Base-by-base conservation (phyloP, 2,329 filamentous ascomycete genomes). In the Didymella sp. region DNA sequence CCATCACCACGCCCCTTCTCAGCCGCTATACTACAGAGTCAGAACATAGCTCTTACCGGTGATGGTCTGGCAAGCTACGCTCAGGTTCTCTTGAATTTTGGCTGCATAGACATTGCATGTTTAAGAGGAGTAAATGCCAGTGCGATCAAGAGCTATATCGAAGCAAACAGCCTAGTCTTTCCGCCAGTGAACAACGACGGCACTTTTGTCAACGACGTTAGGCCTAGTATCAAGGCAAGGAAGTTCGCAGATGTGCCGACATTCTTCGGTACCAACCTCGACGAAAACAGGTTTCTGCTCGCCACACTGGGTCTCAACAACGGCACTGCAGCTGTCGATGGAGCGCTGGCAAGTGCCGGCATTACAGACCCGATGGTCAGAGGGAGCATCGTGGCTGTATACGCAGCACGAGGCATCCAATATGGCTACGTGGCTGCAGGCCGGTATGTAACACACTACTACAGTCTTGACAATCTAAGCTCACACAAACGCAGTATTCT, bases 11-110 rank as follows among this genome's bases (percentile, higher is more conserved):
- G 59, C 1, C 62, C 64, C 1, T 72, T 70, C 46, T 62, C 51
- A 1, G 66, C 68, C 1, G 69, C 62, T 3, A 71, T 72, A 19
- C 57, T 72, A 42, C 31, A 70, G 45, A 67, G 62, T 13, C 61
- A 69, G 9, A 58, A 62, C 2, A 48, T 58, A 11, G 24, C 56
- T 11, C 28, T 58, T 35, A 47, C 38, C 4, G 52, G 59, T 1
- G 52, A 57, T 6, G 52, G 58, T 15, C 44, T 55, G 1, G 13
- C 21, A 8, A 65, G 56, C 57, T 60, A 61, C 33, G 47, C 41
- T 3, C 51, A 62, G 13, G 56, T 57, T 1, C 45, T 56, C 25
- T 17, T 41, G 4, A 48, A 63, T 19, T 63, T 63, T 9, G 46
- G 42, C 2, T 63, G 61, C 27, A 42, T n/a, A 5, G 35, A 58